Evolutionary conservation across 1,139 yeast species (phyloP).

Genomic region (Candida albicans): DNA sequence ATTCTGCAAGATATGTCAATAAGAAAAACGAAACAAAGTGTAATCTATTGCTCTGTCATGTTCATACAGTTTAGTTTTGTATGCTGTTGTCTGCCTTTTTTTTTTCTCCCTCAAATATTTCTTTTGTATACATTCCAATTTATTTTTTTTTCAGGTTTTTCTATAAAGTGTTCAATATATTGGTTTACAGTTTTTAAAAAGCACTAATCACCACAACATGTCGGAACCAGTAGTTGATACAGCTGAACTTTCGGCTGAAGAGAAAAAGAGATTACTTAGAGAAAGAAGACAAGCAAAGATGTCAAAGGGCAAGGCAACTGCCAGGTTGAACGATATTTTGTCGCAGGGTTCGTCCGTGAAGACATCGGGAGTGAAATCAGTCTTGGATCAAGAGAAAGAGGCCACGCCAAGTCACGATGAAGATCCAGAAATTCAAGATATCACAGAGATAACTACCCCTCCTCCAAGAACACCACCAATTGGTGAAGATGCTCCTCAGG

Average conservation of each 20-base stretch:
- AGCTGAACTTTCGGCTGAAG: constrained; percentile 51
- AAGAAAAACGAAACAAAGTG: too few relatives aligned
- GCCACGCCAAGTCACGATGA: constrained; percentile 19
- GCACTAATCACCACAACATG: constrained; percentile 7
- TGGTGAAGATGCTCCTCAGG: constrained; percentile 14
- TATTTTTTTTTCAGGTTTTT: neutral
- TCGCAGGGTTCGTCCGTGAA: constrained; percentile 44
- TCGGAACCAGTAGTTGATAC: constrained; percentile 20
- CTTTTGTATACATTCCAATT: neutral
- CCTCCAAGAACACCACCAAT: constrained; percentile 14
- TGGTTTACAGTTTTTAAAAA: neutral
- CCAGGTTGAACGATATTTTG: constrained; percentile 51
- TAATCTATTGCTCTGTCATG: neutral
- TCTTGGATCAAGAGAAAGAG: constrained; percentile 27
- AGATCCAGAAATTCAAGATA: constrained; percentile 36
- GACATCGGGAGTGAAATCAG: constrained; percentile 30
- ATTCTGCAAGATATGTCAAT: too few relatives aligned
- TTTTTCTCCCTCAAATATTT: neutral
- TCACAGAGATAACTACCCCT: constrained; percentile 12
- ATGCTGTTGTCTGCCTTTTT: neutral
- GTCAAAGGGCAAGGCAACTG: constrained; percentile 55
- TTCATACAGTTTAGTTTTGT: neutral
- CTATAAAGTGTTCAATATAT: neutral
- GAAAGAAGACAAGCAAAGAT: constrained; percentile 74
- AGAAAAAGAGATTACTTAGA: constrained; percentile 59